Percentiles rank a stretch among this genome's conserved stretches.
These are phyloP conservation scores for Coniferiporia weirii DNA, from an alignment of 1,284 basidiomycete genomes.

Conservation along the genomic window DNA sequence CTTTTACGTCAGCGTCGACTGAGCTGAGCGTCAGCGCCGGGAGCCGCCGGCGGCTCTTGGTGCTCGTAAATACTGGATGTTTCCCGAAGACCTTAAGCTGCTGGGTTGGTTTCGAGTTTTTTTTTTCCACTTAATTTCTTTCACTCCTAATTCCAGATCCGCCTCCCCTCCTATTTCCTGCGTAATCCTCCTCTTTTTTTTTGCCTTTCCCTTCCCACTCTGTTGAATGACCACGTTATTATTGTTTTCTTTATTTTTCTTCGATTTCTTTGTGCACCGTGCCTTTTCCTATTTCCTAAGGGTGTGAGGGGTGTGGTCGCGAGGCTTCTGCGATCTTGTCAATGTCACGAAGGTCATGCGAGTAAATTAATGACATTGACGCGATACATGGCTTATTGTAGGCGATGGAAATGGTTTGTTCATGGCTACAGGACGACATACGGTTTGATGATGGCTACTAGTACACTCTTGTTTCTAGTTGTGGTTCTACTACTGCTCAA, in stretches of 20 bases:
- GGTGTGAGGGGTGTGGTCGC: not conserved
- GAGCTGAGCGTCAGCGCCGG: not conserved
- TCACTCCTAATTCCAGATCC: not conserved
- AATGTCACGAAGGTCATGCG: not conserved
- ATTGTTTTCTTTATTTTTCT: not conserved
- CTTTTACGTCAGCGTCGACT: conserved; percentile 51
- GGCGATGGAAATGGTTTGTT: no score
- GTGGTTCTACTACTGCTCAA: no score
- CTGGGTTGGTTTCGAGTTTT: no score
- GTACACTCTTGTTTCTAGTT: no score
- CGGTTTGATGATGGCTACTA: not conserved
- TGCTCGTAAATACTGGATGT: no score
- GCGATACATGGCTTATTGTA: not conserved
- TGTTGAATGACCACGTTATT: not conserved
- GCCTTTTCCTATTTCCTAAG: not conserved
- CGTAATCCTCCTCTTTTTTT: not conserved
- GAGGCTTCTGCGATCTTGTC: not conserved
- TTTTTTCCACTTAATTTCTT: no score
- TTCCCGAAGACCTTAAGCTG: no score
- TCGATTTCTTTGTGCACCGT: not conserved
- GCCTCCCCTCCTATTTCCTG: not conserved
- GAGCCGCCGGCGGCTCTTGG: no score
- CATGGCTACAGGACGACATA: not conserved
- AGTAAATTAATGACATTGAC: not conserved
- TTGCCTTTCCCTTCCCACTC: not conserved